phyloP scores from a whole-genome alignment of 768 basidiomycete genomes.

The Lactarius quietus region DNA sequence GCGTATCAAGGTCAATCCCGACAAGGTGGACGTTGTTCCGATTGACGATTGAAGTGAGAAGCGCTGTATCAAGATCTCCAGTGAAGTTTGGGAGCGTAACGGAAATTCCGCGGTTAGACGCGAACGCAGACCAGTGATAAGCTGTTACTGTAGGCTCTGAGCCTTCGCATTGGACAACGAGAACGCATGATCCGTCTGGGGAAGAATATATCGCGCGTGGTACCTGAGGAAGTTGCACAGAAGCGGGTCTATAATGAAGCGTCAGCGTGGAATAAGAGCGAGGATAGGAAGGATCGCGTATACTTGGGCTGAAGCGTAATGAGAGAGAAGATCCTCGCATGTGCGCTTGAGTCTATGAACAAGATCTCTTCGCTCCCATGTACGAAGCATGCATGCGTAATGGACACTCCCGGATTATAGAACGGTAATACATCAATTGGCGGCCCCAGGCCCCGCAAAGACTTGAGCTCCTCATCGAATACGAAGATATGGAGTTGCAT shows the following conservation, averaged over 20 bases:
- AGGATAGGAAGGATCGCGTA: no score
- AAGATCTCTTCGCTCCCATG: slow-evolving; percentile 50
- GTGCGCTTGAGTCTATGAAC: slow-evolving; percentile 42
- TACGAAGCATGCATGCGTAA: slow-evolving; percentile 42
- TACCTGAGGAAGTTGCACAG: slow-evolving; percentile 35
- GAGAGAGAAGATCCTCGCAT: slow-evolving; percentile 50
- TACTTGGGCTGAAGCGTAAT: slow-evolving; percentile 52
- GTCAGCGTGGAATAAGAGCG: background rate
- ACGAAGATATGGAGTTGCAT: slow-evolving; percentile 19
- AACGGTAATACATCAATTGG: slow-evolving; percentile 41
- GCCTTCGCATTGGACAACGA: slow-evolving; percentile 33
- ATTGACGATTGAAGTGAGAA: background rate
- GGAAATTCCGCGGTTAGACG: slow-evolving; percentile 43
- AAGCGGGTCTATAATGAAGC: slow-evolving; percentile 39
- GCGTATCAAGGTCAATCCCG: slow-evolving; percentile 34
- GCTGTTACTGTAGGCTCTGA: slow-evolving; percentile 32
- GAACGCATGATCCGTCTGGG: slow-evolving; percentile 53
- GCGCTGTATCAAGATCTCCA: background rate
- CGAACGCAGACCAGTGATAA: slow-evolving; percentile 56
- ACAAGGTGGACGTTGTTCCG: background rate
- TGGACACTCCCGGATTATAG: slow-evolving; percentile 34
- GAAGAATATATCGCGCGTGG: slow-evolving; percentile 42
- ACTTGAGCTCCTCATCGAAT: slow-evolving; percentile 43
- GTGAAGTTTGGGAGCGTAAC: slow-evolving; percentile 29
- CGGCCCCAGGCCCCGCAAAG: slow-evolving; percentile 42